Conservation (phyloP, 2,329 filamentous ascomycete genomes). For the Alternaria viburni region DNA sequence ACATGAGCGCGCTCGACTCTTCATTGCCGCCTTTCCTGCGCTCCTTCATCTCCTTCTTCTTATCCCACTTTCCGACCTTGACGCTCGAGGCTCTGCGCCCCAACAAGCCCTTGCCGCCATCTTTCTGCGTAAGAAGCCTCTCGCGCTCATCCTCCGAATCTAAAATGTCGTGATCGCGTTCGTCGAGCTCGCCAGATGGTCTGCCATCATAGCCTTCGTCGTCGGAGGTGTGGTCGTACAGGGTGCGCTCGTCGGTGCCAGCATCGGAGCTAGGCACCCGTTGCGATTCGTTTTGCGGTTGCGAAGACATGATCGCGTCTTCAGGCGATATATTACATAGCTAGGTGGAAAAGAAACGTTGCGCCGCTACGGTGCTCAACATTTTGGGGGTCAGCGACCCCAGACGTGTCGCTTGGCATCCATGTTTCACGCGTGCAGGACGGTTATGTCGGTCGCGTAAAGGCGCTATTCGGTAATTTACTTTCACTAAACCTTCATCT, state of each 20-base stretch:
- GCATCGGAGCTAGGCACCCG: constrained; percentile 26
- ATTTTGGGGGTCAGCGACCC: constrained; percentile 15
- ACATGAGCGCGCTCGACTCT: constrained; percentile 80
- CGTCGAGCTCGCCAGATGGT: constrained; percentile 44
- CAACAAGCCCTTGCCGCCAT: constrained; percentile 33
- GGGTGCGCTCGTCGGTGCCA: constrained; percentile 40
- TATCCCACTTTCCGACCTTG: constrained; percentile 38
- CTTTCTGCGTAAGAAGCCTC: constrained; percentile 46
- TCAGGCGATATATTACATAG: constrained; percentile 19
- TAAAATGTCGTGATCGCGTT: constrained; percentile 50
- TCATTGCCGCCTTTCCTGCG: constrained; percentile 58
- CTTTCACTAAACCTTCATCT: background rate
- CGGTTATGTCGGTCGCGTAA: background rate
- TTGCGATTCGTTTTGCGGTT: constrained; percentile 20
- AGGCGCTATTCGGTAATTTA: background rate
- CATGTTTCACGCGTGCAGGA: constrained; percentile 9
- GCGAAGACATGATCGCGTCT: constrained; percentile 30
- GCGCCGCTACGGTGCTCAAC: constrained; percentile 7
- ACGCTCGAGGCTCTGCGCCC: constrained; percentile 33
- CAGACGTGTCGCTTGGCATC: constrained; percentile 10
- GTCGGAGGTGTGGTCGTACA: constrained; percentile 39
- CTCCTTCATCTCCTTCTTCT: constrained; percentile 33
- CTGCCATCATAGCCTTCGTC: constrained; percentile 42
- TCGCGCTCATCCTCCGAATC: constrained; percentile 57
- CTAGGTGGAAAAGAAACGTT: constrained; percentile 2